These are phyloP conservation scores for Microthlaspi erraticum DNA, from an alignment of 345 rosid genomes.

Conservation along the genomic window DNA sequence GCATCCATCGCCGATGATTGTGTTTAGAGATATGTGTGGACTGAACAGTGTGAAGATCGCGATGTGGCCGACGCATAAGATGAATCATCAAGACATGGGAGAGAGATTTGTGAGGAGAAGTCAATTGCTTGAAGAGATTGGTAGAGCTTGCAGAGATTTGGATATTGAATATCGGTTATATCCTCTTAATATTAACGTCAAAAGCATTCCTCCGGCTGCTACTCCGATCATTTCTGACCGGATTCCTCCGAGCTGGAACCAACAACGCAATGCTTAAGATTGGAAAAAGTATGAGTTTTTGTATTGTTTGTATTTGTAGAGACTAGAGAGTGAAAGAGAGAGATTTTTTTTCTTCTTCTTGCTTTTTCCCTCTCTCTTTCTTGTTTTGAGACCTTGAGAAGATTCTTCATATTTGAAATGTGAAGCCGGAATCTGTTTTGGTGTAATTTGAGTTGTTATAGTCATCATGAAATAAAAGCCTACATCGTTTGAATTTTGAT, in stretches of 20 bases:
- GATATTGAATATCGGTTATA: slow-evolving; percentile 72
- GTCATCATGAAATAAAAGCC: slow-evolving; percentile 24
- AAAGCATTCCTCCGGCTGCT: slow-evolving; percentile 58
- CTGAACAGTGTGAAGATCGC: slow-evolving; percentile 65
- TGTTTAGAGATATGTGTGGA: slow-evolving; percentile 64
- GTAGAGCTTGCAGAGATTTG: slow-evolving; percentile 66
- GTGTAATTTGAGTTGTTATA: slow-evolving; percentile 6
- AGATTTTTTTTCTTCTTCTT: slow-evolving; percentile 2
- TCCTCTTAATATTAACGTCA: slow-evolving; percentile 69
- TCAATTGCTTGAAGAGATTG: slow-evolving; percentile 70
- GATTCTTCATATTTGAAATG: slow-evolving; percentile 18
- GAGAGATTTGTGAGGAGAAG: slow-evolving; percentile 68
- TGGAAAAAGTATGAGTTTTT: background rate
- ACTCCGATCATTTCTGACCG: slow-evolving; percentile 43
- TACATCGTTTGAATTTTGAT: slow-evolving; percentile 17
- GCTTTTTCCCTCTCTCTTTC: background rate
- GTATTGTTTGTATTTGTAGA: slow-evolving; percentile 20
- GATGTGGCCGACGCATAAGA: slow-evolving; percentile 70
- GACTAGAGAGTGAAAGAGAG: slow-evolving; percentile 23
- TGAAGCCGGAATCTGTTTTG: background rate
- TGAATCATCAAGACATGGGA: slow-evolving; percentile 86
- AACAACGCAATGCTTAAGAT: slow-evolving; percentile 35
- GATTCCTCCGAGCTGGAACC: slow-evolving; percentile 48
- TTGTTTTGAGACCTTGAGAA: slow-evolving; percentile 15
- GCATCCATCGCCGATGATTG: slow-evolving; percentile 63